A percentile compares a stretch with the other conserved stretches of the same genome.
Evolutionary conservation across 139 green algal genomes (phyloP).

Genomic region (Chlamydomonas incerta): DNA sequence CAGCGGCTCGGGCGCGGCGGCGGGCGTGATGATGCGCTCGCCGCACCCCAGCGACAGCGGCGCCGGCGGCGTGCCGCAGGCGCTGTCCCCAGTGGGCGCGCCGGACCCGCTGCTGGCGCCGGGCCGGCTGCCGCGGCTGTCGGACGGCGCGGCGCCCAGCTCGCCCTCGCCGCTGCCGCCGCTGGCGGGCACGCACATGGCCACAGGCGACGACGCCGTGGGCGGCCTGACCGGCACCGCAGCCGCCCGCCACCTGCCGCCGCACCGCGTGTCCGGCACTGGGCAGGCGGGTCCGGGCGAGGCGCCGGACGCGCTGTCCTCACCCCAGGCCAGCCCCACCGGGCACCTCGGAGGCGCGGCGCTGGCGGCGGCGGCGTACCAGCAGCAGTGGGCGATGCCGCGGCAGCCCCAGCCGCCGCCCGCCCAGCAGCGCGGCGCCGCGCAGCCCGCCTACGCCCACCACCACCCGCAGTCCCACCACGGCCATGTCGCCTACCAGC

Average conservation of each 20-base stretch:
- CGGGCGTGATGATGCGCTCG: neutral
- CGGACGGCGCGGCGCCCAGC: neutral
- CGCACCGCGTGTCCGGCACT: no score
- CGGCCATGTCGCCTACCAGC: neutral
- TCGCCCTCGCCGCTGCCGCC: neutral
- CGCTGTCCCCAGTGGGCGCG: no score
- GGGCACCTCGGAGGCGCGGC: neutral
- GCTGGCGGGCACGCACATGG: neutral
- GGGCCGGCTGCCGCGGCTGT: no score
- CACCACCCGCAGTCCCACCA: neutral
- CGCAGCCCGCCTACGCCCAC: neutral
- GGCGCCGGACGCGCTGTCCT: no score
- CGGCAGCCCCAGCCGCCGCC: neutral
- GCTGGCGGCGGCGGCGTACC: neutral
- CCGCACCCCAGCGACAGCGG: no score
- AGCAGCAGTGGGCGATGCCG: neutral
- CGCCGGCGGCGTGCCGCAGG: no score
- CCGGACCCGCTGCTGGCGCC: no score
- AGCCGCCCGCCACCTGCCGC: no score
- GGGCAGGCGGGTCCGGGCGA: no score
- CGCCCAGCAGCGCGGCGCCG: constrained; percentile 3
- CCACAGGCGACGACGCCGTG: neutral
- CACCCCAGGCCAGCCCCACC: neutral
- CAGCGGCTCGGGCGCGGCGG: no score
- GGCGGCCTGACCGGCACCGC: neutral